Evolutionary conservation across 2,329 filamentous ascomycete species (phyloP).

Genomic region (Neonectria hederae): DNA sequence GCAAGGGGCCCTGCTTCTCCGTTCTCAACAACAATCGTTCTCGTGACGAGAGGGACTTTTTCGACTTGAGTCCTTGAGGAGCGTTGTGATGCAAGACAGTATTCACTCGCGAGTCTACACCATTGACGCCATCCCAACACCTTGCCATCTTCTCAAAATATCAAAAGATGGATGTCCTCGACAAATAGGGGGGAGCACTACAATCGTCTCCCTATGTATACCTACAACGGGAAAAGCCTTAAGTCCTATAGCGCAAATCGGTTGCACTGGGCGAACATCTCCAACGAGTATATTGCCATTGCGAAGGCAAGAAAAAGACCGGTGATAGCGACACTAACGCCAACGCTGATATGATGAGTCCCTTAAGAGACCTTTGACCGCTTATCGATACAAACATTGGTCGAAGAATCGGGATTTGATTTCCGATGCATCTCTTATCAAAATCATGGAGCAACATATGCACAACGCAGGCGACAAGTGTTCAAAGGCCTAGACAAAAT

Average conservation of each 20-base stretch:
- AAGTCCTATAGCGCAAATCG: background rate
- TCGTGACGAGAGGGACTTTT: no score
- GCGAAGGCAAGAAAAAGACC: constrained; percentile 16
- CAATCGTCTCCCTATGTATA: constrained; percentile 33
- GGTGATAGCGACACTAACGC: no score
- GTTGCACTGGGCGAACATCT: constrained; percentile 6
- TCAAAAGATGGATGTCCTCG: constrained; percentile 36
- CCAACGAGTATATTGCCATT: constrained; percentile 32
- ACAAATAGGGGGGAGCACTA: constrained; percentile 31
- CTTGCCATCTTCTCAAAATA: no score
- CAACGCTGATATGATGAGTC: constrained; percentile 5
- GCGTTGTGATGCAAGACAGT: no score
- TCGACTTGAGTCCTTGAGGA: no score
- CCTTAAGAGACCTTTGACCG: constrained; percentile 7
- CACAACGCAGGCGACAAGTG: constrained; percentile 22
- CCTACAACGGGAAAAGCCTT: constrained; percentile 32
- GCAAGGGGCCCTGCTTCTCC: no score
- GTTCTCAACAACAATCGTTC: no score
- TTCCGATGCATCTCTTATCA: constrained; percentile 24
- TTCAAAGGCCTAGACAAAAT: no score
- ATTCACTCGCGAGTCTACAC: no score
- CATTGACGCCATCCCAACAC: no score
- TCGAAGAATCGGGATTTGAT: constrained; percentile 16
- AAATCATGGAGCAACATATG: constrained; percentile 30
- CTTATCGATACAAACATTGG: constrained; percentile 18